These are phyloP conservation scores for Podaxis sp. DNA, from an alignment of 768 basidiomycete species.

Conservation along the genomic window DNA sequence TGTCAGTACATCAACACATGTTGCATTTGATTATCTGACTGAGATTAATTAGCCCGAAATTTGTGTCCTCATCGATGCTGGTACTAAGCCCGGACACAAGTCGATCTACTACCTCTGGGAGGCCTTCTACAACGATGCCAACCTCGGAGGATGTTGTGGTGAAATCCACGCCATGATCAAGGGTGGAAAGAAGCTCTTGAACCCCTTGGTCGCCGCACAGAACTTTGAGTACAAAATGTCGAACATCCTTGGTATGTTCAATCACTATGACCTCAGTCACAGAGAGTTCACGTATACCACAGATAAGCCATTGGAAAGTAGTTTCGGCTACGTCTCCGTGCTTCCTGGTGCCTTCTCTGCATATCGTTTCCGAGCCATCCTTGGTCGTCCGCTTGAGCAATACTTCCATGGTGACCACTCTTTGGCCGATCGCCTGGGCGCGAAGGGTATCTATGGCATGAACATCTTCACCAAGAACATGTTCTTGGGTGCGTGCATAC, in stretches of 20 bases:
- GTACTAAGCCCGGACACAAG: constrained; percentile 95
- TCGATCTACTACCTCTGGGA: constrained; percentile 96
- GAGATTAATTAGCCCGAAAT: constrained; percentile 64
- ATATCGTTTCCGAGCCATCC: constrained; percentile 90
- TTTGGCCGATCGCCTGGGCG: constrained; percentile 85
- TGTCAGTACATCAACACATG: constrained; percentile 30
- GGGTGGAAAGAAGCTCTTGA: constrained; percentile 86
- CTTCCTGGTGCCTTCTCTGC: constrained; percentile 96
- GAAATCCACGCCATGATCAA: constrained; percentile 98
- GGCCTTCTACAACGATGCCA: constrained; percentile 75
- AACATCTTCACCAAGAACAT: constrained; percentile 94
- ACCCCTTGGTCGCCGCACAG: constrained; percentile 90
- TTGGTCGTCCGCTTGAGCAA: constrained; percentile 81
- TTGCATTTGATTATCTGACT: not conserved
- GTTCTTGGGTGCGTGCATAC: constrained; percentile 38
- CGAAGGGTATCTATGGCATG: constrained; percentile 95
- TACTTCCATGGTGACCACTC: constrained; percentile 89
- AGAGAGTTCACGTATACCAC: constrained; percentile 11
- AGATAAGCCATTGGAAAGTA: constrained; percentile 94
- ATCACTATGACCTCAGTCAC: constrained; percentile 67
- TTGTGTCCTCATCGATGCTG: constrained; percentile 91
- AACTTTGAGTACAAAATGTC: constrained; percentile 99
- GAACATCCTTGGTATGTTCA: constrained; percentile 92
- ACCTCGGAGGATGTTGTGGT: constrained; percentile 86
- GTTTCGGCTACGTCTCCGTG: constrained; percentile 94